Evolutionary conservation across 306 rosid species (phyloP).

Genomic region (Pterocarpus santalinus): DNA sequence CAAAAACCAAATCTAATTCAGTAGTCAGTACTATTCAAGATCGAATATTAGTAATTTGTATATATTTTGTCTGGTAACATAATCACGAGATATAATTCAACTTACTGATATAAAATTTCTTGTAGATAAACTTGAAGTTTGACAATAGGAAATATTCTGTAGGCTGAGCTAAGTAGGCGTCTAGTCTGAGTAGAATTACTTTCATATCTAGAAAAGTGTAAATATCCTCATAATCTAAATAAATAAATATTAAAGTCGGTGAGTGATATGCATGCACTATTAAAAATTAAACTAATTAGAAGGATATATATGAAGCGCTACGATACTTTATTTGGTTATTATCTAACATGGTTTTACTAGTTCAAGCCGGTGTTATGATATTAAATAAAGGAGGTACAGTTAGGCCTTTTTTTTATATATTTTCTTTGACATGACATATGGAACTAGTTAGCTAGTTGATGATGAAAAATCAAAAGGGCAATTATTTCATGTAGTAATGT

Average conservation of each 20-base stretch:
- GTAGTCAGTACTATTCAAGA: not conserved
- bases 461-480: conserved; percentile 47
- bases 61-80: too few relatives aligned
- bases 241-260: conserved; percentile 32
- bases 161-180: not conserved
- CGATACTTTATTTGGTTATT: conserved; percentile 22
- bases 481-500: conserved; percentile 58
- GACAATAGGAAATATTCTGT: not conserved
- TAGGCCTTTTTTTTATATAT: conserved; percentile 1
- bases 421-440: conserved; percentile 36
- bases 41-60: not conserved
- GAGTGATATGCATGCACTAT: conserved; percentile 62
- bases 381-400: conserved; percentile 7
- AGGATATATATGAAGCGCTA: not conserved
- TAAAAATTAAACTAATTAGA: not conserved
- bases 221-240: not conserved
- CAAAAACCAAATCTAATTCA: conserved; percentile 35
- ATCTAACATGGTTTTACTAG: not conserved
- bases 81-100: too few relatives aligned
- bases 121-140: not conserved
- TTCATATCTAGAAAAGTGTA: not conserved
- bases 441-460: conserved; percentile 35
- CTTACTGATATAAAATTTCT: not conserved
- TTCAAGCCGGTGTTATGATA: conserved; percentile 27
- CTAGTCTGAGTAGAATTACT: conserved; percentile 2